Evolutionary conservation across 169 alveolate species (phyloP), one percentile per base, ranked within the genome.

Genomic region (Babesia caballi): DNA sequence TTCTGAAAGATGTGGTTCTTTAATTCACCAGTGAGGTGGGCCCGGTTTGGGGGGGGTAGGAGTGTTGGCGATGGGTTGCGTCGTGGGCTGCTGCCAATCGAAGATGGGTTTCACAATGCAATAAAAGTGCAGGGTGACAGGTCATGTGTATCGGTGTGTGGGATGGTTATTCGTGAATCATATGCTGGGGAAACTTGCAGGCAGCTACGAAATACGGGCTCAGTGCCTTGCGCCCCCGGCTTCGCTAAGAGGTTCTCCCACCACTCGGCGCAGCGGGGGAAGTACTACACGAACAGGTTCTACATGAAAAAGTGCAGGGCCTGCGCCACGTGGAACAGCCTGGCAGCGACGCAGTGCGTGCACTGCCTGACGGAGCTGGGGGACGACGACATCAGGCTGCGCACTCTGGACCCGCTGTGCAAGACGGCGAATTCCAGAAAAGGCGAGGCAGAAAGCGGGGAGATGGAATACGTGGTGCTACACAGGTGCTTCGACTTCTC

Each of bases 401-500:
- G 84, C 11, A 60, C 53, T 27, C 41, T 72, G 1, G 88, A 81
- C 73, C 88, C 82, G 11, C 33, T 81, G 33, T 70, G 80, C 27
- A 42, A 33, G 4, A 59, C 49, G 9, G 65, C 77, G 27, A 81
- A 81, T 33, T 41, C 78, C 21, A 59, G 80, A 47, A 71, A 56
- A 44, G 11, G 35, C 9, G 66, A 66, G 15, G 30, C 47, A 1
- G 63, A 25, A 12, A 32, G 6, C 11, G 58, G 36, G 42, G 32
- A 5, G 27, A 1, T 30, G 25, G 49, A 36, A 4, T 53, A 56
- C 19, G 35, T 44, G 11, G 35, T 44, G 12, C 17, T 81, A 44
- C 46, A 70, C 35, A 25, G 81, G 41, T 81, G 88, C 56, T 81
- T 81, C 66, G 88, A 81, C 67, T 81, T 63, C 72, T 49, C 84